These are phyloP conservation scores for Cladorrhinum samala DNA, from an alignment of 495 filamentous ascomycete species.

Conservation along the genomic window DNA sequence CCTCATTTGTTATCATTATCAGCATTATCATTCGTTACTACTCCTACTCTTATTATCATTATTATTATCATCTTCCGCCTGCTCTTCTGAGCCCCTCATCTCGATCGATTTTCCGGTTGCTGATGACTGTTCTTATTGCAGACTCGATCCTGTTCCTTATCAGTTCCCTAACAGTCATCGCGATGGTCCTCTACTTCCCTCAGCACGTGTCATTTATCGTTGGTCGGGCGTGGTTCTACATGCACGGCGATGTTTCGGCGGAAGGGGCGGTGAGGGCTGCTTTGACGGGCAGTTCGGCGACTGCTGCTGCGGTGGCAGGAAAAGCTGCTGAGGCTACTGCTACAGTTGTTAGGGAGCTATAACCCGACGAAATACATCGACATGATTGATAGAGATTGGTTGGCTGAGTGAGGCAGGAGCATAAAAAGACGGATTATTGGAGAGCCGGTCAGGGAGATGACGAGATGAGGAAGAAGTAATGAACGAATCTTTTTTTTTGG, in stretches of 20 bases:
- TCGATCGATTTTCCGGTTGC: no score
- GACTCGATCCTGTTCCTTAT: slow-evolving; percentile 89
- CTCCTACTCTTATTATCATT: no score
- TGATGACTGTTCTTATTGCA: no score
- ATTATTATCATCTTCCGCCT: no score
- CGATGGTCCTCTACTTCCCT: slow-evolving; percentile 83
- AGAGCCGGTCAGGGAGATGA: no score
- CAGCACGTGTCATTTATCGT: slow-evolving; percentile 76
- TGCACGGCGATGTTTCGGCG: slow-evolving; percentile 57
- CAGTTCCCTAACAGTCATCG: slow-evolving; percentile 75
- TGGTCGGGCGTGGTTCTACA: slow-evolving; percentile 88
- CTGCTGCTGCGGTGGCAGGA: slow-evolving; percentile 20
- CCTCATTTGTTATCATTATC: no score
- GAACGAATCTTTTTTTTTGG: no score
- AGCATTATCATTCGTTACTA: no score
- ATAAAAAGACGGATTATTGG: no score
- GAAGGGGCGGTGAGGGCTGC: slow-evolving; percentile 26
- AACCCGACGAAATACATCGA: slow-evolving; percentile 1
- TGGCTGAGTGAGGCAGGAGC: not conserved
- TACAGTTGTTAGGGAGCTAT: slow-evolving; percentile 33
- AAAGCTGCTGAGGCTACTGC: slow-evolving; percentile 12
- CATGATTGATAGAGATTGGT: not conserved
- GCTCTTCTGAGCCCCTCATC: no score
- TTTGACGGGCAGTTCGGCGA: slow-evolving; percentile 23
- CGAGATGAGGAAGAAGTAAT: not conserved